Percentiles rank a stretch among this genome's conserved stretches.
Conservation (phyloP, 2,329 filamentous ascomycete species). For the Sclerotinia glacialis region DNA sequence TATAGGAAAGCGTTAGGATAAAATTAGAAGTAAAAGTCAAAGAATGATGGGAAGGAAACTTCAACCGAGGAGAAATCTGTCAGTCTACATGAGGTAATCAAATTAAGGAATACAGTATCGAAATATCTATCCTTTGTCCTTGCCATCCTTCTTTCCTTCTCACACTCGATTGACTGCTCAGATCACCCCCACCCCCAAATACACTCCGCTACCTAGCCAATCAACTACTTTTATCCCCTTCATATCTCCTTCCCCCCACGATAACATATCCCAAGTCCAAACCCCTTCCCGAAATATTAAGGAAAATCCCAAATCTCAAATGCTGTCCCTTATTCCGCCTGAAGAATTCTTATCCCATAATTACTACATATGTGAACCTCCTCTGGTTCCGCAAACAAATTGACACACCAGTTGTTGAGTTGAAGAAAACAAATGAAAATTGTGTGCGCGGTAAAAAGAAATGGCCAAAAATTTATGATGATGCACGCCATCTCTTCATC, state of each 20-base stretch:
- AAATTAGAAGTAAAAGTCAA: neutral
- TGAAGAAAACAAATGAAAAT: neutral
- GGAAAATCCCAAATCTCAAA: conserved; percentile 11
- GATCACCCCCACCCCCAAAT: neutral
- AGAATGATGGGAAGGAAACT: neutral
- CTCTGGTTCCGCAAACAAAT: neutral
- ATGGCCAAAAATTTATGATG: conserved; percentile 6
- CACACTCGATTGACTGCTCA: neutral
- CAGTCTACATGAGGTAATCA: conserved; percentile 9
- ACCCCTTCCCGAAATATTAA: neutral
- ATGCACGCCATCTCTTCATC: conserved; percentile 17
- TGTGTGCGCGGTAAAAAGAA: neutral
- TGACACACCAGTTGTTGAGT: neutral
- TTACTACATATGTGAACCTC: conserved; percentile 20
- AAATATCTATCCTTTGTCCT: conserved; percentile 19
- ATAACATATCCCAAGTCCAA: conserved; percentile 43
- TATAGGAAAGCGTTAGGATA: neutral
- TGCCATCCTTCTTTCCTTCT: conserved; percentile 34
- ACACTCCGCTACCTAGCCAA: neutral
- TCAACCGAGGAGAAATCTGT: neutral
- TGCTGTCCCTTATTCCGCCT: neutral
- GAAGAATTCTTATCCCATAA: conserved; percentile 10
- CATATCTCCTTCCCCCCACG: neutral
- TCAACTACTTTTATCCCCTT: neutral
- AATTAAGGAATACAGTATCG: conserved; percentile 16